phyloP scores from a whole-genome alignment of 2,329 filamentous ascomycete species.

The Aspergillus quadricinctus region DNA sequence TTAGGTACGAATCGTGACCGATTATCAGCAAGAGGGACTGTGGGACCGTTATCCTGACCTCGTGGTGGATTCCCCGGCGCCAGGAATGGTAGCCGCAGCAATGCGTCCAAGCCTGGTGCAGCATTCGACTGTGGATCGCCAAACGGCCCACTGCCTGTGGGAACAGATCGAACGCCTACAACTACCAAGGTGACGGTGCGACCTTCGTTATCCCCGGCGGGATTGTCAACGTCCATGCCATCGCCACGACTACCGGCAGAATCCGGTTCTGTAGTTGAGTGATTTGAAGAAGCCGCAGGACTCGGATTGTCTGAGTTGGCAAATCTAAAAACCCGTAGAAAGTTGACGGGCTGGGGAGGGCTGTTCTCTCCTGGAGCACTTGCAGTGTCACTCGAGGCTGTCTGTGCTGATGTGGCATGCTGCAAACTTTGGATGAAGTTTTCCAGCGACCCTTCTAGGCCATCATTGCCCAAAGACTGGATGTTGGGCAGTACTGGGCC shows the following conservation, averaged over 20 bases:
- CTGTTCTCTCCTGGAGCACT: slow-evolving; percentile 36
- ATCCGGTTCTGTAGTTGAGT: slow-evolving; percentile 22
- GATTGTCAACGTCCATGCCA: slow-evolving; percentile 38
- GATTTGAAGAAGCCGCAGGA: slow-evolving; percentile 17
- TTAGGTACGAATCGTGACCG: slow-evolving; percentile 52
- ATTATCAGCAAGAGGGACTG: slow-evolving; percentile 51
- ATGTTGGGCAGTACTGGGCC: slow-evolving; percentile 53
- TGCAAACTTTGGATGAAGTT: slow-evolving; percentile 60
- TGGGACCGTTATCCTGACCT: slow-evolving; percentile 43
- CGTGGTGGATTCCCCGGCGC: slow-evolving; percentile 41
- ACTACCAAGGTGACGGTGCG: slow-evolving; percentile 66
- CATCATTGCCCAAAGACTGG: slow-evolving; percentile 50
- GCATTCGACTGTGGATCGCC: slow-evolving; percentile 42
- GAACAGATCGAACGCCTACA: slow-evolving; percentile 64
- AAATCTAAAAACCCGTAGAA: slow-evolving; percentile 66
- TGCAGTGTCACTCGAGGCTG: slow-evolving; percentile 33
- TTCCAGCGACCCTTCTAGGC: slow-evolving; percentile 59
- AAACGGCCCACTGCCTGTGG: slow-evolving; percentile 46
- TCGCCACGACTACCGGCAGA: slow-evolving; percentile 23
- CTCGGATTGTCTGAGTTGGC: slow-evolving; percentile 46
- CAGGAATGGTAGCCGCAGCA: slow-evolving; percentile 43
- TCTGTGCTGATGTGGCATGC: slow-evolving; percentile 56
- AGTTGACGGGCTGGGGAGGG: slow-evolving; percentile 57
- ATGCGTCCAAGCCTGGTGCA: slow-evolving; percentile 41
- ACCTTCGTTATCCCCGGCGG: slow-evolving; percentile 43